Conservation (phyloP, 768 basidiomycete genomes). For the Auriscalpium orientale region DNA sequence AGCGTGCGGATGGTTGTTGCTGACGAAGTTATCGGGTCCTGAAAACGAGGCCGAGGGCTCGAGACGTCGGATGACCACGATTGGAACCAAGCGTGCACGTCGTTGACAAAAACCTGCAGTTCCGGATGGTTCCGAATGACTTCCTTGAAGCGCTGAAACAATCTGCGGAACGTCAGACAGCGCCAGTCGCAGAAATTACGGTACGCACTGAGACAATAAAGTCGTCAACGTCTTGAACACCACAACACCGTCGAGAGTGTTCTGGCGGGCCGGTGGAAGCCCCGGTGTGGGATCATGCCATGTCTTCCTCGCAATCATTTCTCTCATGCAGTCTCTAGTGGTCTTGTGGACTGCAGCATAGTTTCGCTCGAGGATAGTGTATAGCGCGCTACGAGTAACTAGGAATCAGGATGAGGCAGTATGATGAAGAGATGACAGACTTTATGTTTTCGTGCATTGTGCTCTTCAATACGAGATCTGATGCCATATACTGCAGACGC, state of each 20-base stretch:
- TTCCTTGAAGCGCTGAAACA: conserved; percentile 51
- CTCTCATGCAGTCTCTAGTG: conserved; percentile 16
- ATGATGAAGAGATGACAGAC: conserved; percentile 7
- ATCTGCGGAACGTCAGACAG: conserved; percentile 27
- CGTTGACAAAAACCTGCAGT: conserved; percentile 32
- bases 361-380: conserved; percentile 21
- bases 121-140: conserved; percentile 38
- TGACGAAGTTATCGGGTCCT: conserved; percentile 32
- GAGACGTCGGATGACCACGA: conserved; percentile 39
- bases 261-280: conserved; percentile 5
- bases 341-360: conserved; percentile 17
- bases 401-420: not conserved
- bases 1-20: conserved; percentile 28
- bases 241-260: conserved; percentile 16
- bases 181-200: not conserved
- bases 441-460: conserved; percentile 25
- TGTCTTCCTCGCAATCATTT: conserved; percentile 15
- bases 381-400: conserved; percentile 10
- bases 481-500: conserved; percentile 22
- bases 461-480: conserved; percentile 23
- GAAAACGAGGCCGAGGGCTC: conserved; percentile 33
- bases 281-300: conserved; percentile 20
- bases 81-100: conserved; percentile 38
- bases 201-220: conserved; percentile 14
- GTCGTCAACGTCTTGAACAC: conserved; percentile 25